These are phyloP conservation scores for Amauroascus verrucosus DNA, from an alignment of 2,329 filamentous ascomycete species.

Conservation along the genomic window DNA sequence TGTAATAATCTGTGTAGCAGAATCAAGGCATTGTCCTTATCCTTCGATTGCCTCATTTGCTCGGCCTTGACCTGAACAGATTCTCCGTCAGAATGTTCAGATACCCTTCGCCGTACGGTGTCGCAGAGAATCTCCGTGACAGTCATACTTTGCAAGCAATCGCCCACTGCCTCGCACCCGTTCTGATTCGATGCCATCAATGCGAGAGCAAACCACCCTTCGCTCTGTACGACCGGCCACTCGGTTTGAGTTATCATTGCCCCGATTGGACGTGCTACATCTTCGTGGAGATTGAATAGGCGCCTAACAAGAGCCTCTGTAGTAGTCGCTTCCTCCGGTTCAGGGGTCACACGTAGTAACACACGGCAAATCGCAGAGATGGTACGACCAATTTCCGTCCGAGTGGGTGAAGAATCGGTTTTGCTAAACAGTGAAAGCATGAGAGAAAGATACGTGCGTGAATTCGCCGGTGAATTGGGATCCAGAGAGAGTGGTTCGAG, in stretches of 20 bases:
- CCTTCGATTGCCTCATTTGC: constrained; percentile 25
- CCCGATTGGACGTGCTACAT: constrained; percentile 32
- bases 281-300: constrained; percentile 29
- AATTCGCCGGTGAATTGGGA: constrained; percentile 22
- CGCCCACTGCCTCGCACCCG: constrained; percentile 27
- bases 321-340: constrained; percentile 14
- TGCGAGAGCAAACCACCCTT: constrained; percentile 42
- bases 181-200: constrained; percentile 33
- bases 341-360: constrained; percentile 8
- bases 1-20: constrained; percentile 32
- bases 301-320: constrained; percentile 22
- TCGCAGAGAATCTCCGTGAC: constrained; percentile 28
- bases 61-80: constrained; percentile 18
- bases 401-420: constrained; percentile 37
- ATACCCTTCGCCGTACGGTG: constrained; percentile 20
- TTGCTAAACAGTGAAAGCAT: constrained; percentile 35
- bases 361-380: constrained; percentile 33
- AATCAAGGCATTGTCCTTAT: constrained; percentile 34
- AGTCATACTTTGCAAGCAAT: constrained; percentile 29
- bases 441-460: constrained; percentile 32
- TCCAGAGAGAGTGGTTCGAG: constrained; percentile 26
- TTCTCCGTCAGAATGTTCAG: constrained; percentile 18
- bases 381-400: constrained; percentile 39
- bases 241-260: constrained; percentile 38
- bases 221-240: constrained; percentile 40